phyloP scores from a whole-genome alignment of 768 basidiomycete genomes.

The Cyathus striatus region DNA sequence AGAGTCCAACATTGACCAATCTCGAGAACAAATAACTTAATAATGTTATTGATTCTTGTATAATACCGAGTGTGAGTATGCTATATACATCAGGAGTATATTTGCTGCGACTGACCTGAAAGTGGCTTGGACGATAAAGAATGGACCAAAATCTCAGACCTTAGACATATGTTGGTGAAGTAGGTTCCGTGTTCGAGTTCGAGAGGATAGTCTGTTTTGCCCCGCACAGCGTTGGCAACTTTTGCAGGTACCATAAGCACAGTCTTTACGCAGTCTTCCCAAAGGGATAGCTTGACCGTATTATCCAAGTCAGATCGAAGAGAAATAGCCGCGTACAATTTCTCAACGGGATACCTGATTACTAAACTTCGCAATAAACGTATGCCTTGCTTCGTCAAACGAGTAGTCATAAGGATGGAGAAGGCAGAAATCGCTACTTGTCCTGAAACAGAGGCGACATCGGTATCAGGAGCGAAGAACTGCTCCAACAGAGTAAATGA shows the following conservation, averaged over 20 bases:
- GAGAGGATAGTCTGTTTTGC: constrained; percentile 33
- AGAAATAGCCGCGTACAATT: constrained; percentile 54
- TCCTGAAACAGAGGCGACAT: constrained; percentile 49
- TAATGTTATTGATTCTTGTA: constrained; percentile 33
- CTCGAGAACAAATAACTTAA: constrained; percentile 57
- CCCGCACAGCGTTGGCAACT: constrained; percentile 65
- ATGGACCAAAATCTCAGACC: constrained; percentile 48
- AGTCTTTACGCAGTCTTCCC: constrained; percentile 76
- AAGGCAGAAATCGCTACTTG: constrained; percentile 58
- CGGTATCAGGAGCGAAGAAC: constrained; percentile 70
- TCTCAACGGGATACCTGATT: constrained; percentile 62
- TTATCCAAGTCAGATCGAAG: constrained; percentile 12
- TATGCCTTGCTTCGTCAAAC: constrained; percentile 45
- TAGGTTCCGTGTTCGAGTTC: constrained; percentile 53
- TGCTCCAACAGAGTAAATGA: constrained; percentile 46
- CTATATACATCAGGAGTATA: constrained; percentile 2
- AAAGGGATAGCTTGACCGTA: constrained; percentile 32
- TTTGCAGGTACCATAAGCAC: constrained; percentile 67
- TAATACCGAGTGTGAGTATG: constrained; percentile 14
- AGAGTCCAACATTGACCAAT: constrained; percentile 63
- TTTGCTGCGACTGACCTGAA: constrained; percentile 33
- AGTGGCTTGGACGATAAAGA: constrained; percentile 29
- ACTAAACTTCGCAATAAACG: constrained; percentile 49
- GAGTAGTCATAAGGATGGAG: constrained; percentile 51
- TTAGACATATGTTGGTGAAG: constrained; percentile 44